Conservation (phyloP, 2,329 filamentous ascomycete species). For the Nigrospora sphaerica region DNA sequence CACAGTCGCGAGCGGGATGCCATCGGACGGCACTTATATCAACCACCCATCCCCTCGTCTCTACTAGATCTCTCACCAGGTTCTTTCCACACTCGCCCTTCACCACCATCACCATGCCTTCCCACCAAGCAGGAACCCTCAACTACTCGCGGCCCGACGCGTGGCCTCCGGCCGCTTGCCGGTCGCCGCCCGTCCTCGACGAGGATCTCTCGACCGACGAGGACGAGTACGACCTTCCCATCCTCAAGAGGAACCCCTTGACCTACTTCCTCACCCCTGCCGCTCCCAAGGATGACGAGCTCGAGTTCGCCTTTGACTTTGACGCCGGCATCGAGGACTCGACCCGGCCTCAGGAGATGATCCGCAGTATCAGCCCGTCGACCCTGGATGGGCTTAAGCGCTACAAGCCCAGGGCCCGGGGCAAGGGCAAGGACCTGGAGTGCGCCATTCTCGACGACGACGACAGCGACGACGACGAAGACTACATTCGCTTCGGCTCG, state of each 20-base stretch:
- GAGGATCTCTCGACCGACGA: conserved; percentile 37
- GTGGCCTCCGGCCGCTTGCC: conserved; percentile 46
- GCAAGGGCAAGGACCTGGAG: conserved; percentile 28
- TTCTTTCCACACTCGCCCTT: conserved; percentile 3
- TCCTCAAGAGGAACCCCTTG: conserved; percentile 45
- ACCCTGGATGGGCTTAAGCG: conserved; percentile 42
- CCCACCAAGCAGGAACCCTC: conserved; percentile 12
- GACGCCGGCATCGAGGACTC: conserved; percentile 51
- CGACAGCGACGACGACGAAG: conserved; percentile 37
- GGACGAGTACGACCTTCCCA: conserved; percentile 26
- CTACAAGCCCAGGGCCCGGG: conserved; percentile 27
- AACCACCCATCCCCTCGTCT: no score
- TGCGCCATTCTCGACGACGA: conserved; percentile 34
- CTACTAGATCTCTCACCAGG: not conserved
- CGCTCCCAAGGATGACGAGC: conserved; percentile 32
- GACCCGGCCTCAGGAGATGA: conserved; percentile 33
- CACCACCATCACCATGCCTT: conserved; percentile 16
- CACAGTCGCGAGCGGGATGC: not conserved
- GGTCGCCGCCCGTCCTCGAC: conserved; percentile 33
- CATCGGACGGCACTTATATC: not conserved
- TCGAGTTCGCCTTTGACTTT: conserved; percentile 40
- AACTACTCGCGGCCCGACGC: conserved; percentile 33
- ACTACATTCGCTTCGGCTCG: conserved; percentile 42
- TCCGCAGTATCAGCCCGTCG: conserved; percentile 51
- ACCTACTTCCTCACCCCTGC: conserved; percentile 48